Conservation (phyloP, 2,329 filamentous ascomycete species). For the Dichotomopilus funicola region DNA sequence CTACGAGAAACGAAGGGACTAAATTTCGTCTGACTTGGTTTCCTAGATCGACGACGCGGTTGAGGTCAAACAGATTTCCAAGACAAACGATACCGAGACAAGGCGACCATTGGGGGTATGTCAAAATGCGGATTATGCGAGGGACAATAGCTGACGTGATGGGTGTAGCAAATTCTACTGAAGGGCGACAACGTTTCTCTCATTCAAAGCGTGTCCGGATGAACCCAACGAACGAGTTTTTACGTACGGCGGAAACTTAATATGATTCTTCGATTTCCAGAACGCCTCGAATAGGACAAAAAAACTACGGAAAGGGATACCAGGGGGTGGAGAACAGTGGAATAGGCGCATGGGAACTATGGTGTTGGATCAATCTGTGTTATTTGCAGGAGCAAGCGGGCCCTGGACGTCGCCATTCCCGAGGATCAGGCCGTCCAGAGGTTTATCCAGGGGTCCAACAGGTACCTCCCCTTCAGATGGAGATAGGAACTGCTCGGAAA, state of each 20-base stretch:
- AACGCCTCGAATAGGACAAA: not conserved
- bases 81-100: constrained; percentile 68
- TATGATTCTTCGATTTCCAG: constrained; percentile 10
- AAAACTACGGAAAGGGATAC: constrained; percentile 14
- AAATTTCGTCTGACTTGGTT: constrained; percentile 7
- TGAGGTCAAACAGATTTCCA: constrained; percentile 80
- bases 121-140: not conserved
- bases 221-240: not conserved
- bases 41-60: constrained; percentile 68
- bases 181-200: constrained; percentile 86
- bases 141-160: constrained; percentile 21
- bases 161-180: constrained; percentile 68
- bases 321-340: constrained; percentile 2
- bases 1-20: constrained; percentile 21
- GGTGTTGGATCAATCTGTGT: constrained; percentile 46
- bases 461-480: constrained; percentile 60
- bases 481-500: constrained; percentile 75
- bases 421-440: constrained; percentile 69
- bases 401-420: constrained; percentile 58
- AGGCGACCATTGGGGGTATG: constrained; percentile 73
- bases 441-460: constrained; percentile 69
- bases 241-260: not conserved
- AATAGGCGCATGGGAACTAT: constrained; percentile 32
- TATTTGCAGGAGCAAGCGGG: constrained; percentile 21
- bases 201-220: constrained; percentile 52